Evolutionary conservation across 257 asterid genomes (phyloP).

Genomic region (Cinchona pubescens): DNA sequence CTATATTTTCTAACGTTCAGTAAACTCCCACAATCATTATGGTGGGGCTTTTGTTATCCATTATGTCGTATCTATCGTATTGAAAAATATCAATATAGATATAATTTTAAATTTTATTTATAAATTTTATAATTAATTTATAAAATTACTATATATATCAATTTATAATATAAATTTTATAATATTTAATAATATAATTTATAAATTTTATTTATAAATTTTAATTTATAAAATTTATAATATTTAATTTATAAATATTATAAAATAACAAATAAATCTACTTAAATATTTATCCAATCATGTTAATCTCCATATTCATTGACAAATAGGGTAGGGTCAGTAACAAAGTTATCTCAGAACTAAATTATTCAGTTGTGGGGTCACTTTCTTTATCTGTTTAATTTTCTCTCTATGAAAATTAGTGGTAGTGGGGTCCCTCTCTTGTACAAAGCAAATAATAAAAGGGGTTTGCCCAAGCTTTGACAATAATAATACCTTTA

Average conservation of each 20-base stretch:
- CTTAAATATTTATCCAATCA: too few species aligned
- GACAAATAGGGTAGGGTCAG: constrained; percentile 29
- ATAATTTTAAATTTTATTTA: too few species aligned
- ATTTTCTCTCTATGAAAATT: constrained; percentile 11
- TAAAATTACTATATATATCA: too few species aligned
- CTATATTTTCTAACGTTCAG: neutral
- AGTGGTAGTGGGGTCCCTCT: constrained; percentile 44
- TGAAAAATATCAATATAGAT: too few species aligned
- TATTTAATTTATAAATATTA: too few species aligned
- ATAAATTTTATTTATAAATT: too few species aligned
- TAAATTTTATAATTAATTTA: too few species aligned
- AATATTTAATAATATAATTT: too few species aligned
- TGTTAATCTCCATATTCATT: neutral
- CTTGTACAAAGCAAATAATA: constrained; percentile 46
- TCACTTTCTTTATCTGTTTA: constrained; percentile 23
- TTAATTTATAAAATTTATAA: too few species aligned
- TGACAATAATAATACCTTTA: constrained; percentile 56
- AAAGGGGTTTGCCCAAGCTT: constrained; percentile 63
- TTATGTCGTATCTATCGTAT: constrained; percentile 29
- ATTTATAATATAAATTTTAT: too few species aligned
- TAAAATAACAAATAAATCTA: too few species aligned
- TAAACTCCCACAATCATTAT: constrained; percentile 30
- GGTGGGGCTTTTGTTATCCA: constrained; percentile 39
- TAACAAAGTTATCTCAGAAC: constrained; percentile 20
- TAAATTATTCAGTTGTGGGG: constrained; percentile 47